phyloP scores from a whole-genome alignment of 2,329 filamentous ascomycete genomes.

The Aspergillus puulaauensis region DNA sequence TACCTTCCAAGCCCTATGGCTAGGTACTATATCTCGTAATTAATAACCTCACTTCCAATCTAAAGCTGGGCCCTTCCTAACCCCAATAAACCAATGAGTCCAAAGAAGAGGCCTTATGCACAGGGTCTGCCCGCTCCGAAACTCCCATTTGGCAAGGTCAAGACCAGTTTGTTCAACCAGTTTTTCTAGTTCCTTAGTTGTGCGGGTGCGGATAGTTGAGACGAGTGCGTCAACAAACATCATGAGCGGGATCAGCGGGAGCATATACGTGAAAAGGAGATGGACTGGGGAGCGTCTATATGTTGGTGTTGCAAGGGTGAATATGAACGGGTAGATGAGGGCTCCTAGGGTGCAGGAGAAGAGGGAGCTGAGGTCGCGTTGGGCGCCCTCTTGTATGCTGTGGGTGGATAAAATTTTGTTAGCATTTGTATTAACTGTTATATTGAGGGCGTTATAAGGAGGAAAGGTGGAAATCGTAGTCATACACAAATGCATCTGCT shows the following conservation, averaged over 20 bases:
- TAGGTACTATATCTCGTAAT: no score
- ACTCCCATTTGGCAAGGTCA: not conserved
- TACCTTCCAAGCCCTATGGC: no score
- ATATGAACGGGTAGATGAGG: not conserved
- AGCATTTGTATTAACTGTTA: not conserved
- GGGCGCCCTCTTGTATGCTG: not conserved
- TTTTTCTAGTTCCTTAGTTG: not conserved
- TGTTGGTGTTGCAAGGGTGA: not conserved
- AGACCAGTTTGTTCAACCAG: not conserved
- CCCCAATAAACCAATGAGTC: not conserved
- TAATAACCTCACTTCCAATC: no score
- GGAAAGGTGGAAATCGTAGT: not conserved
- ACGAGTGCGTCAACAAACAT: not conserved
- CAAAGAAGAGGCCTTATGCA: not conserved
- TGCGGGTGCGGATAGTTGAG: not conserved
- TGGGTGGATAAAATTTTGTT: not conserved
- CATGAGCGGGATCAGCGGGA: not conserved
- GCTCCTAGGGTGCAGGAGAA: not conserved
- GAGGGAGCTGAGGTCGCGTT: not conserved
- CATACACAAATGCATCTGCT: not conserved
- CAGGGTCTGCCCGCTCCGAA: not conserved
- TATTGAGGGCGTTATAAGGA: not conserved
- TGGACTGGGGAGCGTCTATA: not conserved
- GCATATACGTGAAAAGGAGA: not conserved
- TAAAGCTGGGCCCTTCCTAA: not conserved